Conservation (phyloP, 2,329 filamentous ascomycete genomes). For the Berkeleyomyces basicola region DNA sequence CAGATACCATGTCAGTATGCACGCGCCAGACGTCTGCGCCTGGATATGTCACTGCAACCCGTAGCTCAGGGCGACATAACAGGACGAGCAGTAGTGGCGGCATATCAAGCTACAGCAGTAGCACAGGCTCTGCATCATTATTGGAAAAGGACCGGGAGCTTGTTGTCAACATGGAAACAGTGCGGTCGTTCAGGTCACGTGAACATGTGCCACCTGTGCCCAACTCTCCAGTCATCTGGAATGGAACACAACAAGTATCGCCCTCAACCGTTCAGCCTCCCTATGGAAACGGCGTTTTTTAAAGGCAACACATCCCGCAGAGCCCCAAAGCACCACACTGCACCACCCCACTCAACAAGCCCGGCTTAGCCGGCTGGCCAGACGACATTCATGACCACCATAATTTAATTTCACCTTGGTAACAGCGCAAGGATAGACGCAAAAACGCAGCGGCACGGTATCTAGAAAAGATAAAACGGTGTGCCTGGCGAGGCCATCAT, state of each 20-base stretch:
- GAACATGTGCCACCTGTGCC: not conserved
- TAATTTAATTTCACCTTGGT: not conserved
- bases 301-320: not conserved
- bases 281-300: not conserved
- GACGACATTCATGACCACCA: not conserved
- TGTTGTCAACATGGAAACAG: not conserved
- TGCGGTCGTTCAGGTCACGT: conserved; percentile 9
- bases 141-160: conserved; percentile 7
- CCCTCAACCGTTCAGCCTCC: conserved; percentile 1
- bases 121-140: conserved; percentile 5
- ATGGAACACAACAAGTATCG: not conserved
- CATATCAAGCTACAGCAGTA: conserved; percentile 22
- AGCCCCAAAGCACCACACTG: too few species aligned
- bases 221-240: not conserved
- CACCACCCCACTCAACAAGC: too few species aligned
- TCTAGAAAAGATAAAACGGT: not conserved
- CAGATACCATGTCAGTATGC: conserved; percentile 13
- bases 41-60: not conserved
- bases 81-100: conserved; percentile 22
- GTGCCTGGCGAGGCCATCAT: not conserved
- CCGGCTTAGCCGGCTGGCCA: not conserved
- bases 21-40: conserved; percentile 16
- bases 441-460: not conserved
- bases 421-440: not conserved
- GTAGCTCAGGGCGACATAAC: conserved; percentile 15